Evolutionary conservation across 306 rosid genomes (phyloP).

Genomic region (Vigna angularis): DNA sequence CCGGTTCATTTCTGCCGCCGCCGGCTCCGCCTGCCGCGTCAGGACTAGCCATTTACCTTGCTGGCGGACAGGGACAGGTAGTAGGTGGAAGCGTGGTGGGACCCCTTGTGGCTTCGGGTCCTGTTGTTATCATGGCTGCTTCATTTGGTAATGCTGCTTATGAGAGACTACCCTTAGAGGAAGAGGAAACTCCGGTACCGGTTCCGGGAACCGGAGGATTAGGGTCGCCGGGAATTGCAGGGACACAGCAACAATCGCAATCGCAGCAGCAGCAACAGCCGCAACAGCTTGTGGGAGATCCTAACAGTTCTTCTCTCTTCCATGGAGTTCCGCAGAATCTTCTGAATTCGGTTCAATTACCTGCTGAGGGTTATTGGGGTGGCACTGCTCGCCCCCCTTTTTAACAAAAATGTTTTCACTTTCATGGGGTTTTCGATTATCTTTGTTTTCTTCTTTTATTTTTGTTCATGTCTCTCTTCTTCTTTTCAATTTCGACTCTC

Average conservation of each 20-base stretch:
- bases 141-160: constrained; percentile 97
- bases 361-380: constrained; percentile 84
- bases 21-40: constrained; percentile 86
- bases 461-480: not conserved
- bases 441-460: constrained; percentile 27
- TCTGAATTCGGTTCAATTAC: constrained; percentile 82
- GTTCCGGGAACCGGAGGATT: constrained; percentile 53
- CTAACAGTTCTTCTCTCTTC: constrained; percentile 56
- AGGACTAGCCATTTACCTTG: constrained; percentile 78
- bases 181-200: constrained; percentile 56
- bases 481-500: constrained; percentile 8
- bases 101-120: constrained; percentile 76
- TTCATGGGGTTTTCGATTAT: constrained; percentile 38
- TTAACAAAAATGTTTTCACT: constrained; percentile 43
- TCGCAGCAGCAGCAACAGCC: constrained; percentile 48
- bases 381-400: constrained; percentile 77
- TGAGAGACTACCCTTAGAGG: constrained; percentile 90
- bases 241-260: constrained; percentile 53
- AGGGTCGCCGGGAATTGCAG: constrained; percentile 65
- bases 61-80: constrained; percentile 94
- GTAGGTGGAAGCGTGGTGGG: constrained; percentile 92
- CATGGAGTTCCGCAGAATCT: constrained; percentile 90
- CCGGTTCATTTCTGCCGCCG: constrained; percentile 91
- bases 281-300: constrained; percentile 62
- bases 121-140: constrained; percentile 89